phyloP scores from a whole-genome alignment of 2,329 filamentous ascomycete genomes.

The Claviceps spartinae region DNA sequence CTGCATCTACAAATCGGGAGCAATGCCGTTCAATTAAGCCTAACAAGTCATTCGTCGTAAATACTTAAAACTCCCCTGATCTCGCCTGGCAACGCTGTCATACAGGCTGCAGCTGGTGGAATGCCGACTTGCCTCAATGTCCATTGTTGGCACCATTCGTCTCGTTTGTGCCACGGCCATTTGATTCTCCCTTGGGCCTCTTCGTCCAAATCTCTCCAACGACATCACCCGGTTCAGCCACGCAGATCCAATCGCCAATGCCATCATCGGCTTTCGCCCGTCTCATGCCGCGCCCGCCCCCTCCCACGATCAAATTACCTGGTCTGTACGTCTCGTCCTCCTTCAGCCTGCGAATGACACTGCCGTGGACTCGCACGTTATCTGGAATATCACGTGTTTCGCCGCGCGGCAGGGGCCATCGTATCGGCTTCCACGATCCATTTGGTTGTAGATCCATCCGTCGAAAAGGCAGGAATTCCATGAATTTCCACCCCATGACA shows the following conservation, averaged over 20 bases:
- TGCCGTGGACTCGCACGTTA: conserved; percentile 57
- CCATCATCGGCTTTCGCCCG: conserved; percentile 47
- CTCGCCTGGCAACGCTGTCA: no score
- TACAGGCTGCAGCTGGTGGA: no score
- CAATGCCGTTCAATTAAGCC: no score
- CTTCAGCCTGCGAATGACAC: conserved; percentile 59
- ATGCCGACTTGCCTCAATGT: background rate
- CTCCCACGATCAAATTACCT: conserved; percentile 67
- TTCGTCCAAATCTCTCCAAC: conserved; percentile 55
- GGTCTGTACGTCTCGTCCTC: conserved; percentile 52
- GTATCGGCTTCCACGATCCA: conserved; percentile 66
- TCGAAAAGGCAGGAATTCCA: conserved; percentile 73
- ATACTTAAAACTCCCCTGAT: no score
- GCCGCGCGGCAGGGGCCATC: conserved; percentile 66
- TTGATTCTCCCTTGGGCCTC: conserved; percentile 3
- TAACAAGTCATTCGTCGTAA: no score
- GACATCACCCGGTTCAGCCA: conserved; percentile 49
- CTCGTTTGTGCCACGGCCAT: conserved; percentile 1
- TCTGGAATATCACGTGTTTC: conserved; percentile 65
- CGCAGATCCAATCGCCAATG: conserved; percentile 59
- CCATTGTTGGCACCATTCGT: background rate
- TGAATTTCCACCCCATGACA: conserved; percentile 58
- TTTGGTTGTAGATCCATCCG: conserved; percentile 64
- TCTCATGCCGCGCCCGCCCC: conserved; percentile 57
- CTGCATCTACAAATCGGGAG: no score